Conservation (phyloP, 1,139 yeast genomes). For the Sugiyamaella paludigena region DNA sequence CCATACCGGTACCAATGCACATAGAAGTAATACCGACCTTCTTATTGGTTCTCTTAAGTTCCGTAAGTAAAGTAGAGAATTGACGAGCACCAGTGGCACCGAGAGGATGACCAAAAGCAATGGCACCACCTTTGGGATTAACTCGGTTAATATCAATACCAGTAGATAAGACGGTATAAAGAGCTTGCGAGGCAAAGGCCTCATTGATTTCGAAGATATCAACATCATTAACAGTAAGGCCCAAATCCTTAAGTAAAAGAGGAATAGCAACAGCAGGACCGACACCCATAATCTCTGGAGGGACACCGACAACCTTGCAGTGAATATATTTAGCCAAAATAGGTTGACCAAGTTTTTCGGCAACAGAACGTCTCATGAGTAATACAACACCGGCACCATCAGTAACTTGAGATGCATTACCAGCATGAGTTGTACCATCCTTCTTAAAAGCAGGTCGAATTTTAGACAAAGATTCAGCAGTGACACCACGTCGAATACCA, state of each 20-base stretch:
- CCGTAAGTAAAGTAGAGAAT: conserved; percentile 80
- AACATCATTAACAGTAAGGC: conserved; percentile 62
- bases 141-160: conserved; percentile 70
- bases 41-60: conserved; percentile 62
- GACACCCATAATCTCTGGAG: conserved; percentile 96
- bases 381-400: conserved; percentile 95
- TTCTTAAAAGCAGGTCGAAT: conserved; percentile 84
- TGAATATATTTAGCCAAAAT: conserved; percentile 74
- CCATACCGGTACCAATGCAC: conserved; percentile 99
- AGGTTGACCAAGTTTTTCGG: conserved; percentile 67
- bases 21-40: conserved; percentile 88
- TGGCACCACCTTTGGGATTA: conserved; percentile 94
- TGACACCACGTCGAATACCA: conserved; percentile 87
- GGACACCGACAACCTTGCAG: conserved; percentile 80
- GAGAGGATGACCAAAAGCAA: conserved; percentile 93
- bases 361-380: conserved; percentile 83
- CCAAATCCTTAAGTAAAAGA: conserved; percentile 62
- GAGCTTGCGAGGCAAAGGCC: conserved; percentile 93
- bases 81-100: conserved; percentile 97
- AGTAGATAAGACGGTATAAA: conserved; percentile 65
- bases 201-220: conserved; percentile 85
- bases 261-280: conserved; percentile 97
- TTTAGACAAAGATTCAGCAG: conserved; percentile 69
- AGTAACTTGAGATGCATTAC: conserved; percentile 91
- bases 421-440: conserved; percentile 87